Conservation (phyloP, 2,329 filamentous ascomycete species). For the Zymoseptoria ardabiliae region DNA sequence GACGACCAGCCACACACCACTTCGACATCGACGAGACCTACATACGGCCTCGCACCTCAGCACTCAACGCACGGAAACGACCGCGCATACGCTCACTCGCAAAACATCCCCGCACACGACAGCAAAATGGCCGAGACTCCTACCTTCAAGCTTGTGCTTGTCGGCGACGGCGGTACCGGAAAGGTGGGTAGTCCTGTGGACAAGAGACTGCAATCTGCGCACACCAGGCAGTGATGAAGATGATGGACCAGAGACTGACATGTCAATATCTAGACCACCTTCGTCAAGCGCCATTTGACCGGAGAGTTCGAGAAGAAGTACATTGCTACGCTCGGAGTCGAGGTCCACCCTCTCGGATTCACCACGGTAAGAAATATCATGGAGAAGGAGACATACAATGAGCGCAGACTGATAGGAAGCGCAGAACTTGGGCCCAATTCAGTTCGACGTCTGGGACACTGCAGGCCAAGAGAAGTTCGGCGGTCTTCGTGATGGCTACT, state of each 20-base stretch:
- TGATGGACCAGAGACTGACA: constrained; percentile 15
- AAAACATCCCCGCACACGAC: constrained; percentile 4
- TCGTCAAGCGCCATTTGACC: constrained; percentile 99
- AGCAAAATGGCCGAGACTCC: constrained; percentile 43
- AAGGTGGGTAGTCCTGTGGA: constrained; percentile 60
- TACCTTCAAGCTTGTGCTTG: constrained; percentile 99
- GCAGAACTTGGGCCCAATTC: constrained; percentile 86
- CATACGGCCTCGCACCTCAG: neutral
- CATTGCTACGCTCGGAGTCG: constrained; percentile 98
- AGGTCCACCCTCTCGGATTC: constrained; percentile 97
- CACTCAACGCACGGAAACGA: neutral
- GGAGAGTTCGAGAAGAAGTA: constrained; percentile 99
- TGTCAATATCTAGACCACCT: constrained; percentile 68
- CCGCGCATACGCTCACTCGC: neutral
- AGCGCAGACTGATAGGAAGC: constrained; percentile 1
- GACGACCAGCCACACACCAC: neutral
- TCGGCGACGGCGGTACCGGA: constrained; percentile 97
- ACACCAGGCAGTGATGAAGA: constrained; percentile 1
- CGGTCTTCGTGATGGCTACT: constrained; percentile 98
- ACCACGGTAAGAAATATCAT: constrained; percentile 65
- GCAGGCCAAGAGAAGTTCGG: constrained; percentile 99
- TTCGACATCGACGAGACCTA: neutral
- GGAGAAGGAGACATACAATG: neutral
- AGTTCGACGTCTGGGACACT: constrained; percentile 99
- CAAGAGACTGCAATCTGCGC: neutral